Percentiles rank a stretch among this genome's conserved stretches.
These are phyloP conservation scores for Wickerhamiella cacticola DNA, from an alignment of 805 yeast genomes.

Conservation along the genomic window DNA sequence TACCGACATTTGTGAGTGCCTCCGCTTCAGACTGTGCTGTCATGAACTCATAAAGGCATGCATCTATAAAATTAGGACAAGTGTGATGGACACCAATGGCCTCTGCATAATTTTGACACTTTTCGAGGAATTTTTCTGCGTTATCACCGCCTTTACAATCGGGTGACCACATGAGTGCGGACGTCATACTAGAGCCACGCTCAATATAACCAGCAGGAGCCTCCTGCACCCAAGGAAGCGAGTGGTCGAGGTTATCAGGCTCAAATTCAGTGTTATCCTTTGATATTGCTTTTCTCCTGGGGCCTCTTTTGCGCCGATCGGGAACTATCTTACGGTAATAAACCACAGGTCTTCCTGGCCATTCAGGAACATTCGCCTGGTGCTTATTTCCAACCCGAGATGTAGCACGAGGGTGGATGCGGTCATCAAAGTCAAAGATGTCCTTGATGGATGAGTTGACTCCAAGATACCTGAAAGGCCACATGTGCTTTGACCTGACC, in stretches of 20 bases:
- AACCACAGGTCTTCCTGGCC: conserved; percentile 52
- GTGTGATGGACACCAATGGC: conserved; percentile 42
- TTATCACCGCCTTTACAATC: conserved; percentile 15
- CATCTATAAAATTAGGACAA: conserved; percentile 77
- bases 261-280: not conserved
- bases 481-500: conserved; percentile 24
- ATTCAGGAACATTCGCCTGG: conserved; percentile 49
- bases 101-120: conserved; percentile 47
- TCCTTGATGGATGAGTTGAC: conserved; percentile 63
- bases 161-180: conserved; percentile 50
- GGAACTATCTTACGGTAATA: conserved; percentile 38
- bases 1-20: conserved; percentile 39
- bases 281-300: not conserved
- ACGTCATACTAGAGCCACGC: conserved; percentile 53
- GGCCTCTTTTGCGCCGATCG: conserved; percentile 19
- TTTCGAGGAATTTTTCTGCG: conserved; percentile 43
- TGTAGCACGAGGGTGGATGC: conserved; percentile 71
- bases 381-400: conserved; percentile 63
- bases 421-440: conserved; percentile 61
- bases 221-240: conserved; percentile 55
- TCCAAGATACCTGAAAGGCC: conserved; percentile 75
- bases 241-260: conserved; percentile 19
- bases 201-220: conserved; percentile 72
- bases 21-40: conserved; percentile 39
- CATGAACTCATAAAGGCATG: conserved; percentile 45